Conservation (phyloP, 2,329 filamentous ascomycete species). For the Dactylellina leptospora region DNA sequence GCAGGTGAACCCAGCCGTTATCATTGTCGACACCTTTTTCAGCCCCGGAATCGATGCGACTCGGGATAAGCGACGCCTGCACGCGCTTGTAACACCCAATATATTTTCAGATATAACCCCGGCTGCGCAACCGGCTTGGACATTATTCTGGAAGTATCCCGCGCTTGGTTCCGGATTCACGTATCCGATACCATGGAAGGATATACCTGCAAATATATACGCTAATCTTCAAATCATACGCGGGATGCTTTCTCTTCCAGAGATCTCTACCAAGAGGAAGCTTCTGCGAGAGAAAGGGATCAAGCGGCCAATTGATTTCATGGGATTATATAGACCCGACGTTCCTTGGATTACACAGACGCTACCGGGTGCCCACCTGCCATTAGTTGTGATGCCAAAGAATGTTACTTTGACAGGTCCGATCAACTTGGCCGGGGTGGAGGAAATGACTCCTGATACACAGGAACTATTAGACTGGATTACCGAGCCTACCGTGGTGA, state of each 20-base stretch:
- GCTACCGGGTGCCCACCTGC: conserved; percentile 56
- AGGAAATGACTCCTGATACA: conserved; percentile 50
- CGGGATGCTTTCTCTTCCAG: conserved; percentile 22
- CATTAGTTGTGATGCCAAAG: conserved; percentile 54
- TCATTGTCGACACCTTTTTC: conserved; percentile 53
- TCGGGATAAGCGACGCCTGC: conserved; percentile 26
- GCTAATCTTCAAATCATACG: conserved; percentile 28
- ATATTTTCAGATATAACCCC: conserved; percentile 33
- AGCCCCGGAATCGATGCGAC: conserved; percentile 53
- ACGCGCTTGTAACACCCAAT: conserved; percentile 52
- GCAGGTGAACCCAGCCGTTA: conserved; percentile 54
- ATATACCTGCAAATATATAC: conserved; percentile 54
- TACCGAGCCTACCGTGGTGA: conserved; percentile 55
- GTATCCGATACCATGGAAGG: conserved; percentile 55
- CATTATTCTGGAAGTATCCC: conserved; percentile 56
- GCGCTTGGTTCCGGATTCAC: conserved; percentile 53
- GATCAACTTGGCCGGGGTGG: conserved; percentile 39
- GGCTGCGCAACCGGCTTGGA: conserved; percentile 37
- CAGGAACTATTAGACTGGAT: conserved; percentile 57
- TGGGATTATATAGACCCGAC: conserved; percentile 50
- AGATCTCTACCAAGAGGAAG: conserved; percentile 6
- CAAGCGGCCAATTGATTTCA: conserved; percentile 55
- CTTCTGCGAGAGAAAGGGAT: conserved; percentile 55
- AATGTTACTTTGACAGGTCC: conserved; percentile 56
- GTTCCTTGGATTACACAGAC: conserved; percentile 57